Conservation (phyloP, 1,284 basidiomycete genomes). For the Megacollybia platyphylla region DNA sequence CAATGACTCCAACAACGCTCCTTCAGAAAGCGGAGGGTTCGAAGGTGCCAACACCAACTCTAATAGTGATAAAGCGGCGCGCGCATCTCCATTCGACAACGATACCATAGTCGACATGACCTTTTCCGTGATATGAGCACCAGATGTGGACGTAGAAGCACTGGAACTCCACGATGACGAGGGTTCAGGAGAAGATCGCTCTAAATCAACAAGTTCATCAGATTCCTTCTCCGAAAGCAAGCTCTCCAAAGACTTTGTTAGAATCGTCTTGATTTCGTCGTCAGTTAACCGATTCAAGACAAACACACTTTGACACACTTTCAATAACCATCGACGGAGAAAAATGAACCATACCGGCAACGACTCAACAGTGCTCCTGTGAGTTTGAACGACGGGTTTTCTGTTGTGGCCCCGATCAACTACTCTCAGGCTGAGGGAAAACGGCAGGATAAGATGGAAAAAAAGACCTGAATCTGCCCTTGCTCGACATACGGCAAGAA, state of each 20-base stretch:
- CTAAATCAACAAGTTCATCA: constrained; percentile 5
- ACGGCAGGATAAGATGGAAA: constrained; percentile 8
- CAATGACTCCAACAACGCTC: constrained; percentile 33
- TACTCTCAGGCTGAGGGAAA: constrained; percentile 14
- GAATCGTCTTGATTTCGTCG: constrained; percentile 38
- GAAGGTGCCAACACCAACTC: constrained; percentile 42
- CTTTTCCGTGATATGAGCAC: constrained; percentile 33
- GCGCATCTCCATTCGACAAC: constrained; percentile 56
- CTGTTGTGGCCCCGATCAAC: constrained; percentile 84
- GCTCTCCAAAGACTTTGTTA: constrained; percentile 36
- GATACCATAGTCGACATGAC: constrained; percentile 40
- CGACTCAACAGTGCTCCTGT: constrained; percentile 70
- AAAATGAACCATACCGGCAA: constrained; percentile 44
- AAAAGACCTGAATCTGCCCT: constrained; percentile 55
- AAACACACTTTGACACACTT: constrained; percentile 35
- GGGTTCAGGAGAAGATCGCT: constrained; percentile 1
- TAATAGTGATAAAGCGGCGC: constrained; percentile 54
- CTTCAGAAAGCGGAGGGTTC: constrained; percentile 22
- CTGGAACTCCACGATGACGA: not conserved
- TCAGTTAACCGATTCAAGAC: constrained; percentile 50
- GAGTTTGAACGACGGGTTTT: constrained; percentile 85
- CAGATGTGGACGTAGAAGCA: constrained; percentile 14
- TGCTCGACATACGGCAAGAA: constrained; percentile 76
- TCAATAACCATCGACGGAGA: not conserved
- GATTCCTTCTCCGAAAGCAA: constrained; percentile 14